phyloP scores from a whole-genome alignment of 2,329 filamentous ascomycete genomes.

The Purpureocillium lavendulum region DNA sequence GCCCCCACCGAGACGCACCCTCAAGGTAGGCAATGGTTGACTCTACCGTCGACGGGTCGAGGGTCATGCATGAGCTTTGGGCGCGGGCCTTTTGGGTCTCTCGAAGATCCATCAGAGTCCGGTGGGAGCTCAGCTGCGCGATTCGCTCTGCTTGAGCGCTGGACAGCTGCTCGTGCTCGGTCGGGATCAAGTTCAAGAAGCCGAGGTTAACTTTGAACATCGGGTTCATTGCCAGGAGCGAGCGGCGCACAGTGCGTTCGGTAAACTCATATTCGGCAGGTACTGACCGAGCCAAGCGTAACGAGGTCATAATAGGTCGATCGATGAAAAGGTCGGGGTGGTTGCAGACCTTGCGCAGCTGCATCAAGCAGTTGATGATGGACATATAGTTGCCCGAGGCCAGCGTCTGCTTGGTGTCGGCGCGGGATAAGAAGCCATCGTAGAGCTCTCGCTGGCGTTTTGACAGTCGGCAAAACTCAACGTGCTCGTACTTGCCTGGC shows the following conservation, averaged over 20 bases:
- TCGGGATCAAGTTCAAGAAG: conserved; percentile 72
- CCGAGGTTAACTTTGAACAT: conserved; percentile 61
- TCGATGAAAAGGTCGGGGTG: conserved; percentile 96
- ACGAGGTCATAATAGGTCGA: conserved; percentile 91
- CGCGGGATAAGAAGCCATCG: conserved; percentile 87
- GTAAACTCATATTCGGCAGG: conserved; percentile 65
- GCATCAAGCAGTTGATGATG: conserved; percentile 98
- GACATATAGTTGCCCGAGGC: conserved; percentile 92
- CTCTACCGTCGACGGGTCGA: conserved; percentile 59
- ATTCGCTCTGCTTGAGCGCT: conserved; percentile 43
- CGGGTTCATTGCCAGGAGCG: conserved; percentile 52
- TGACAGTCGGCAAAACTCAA: conserved; percentile 89
- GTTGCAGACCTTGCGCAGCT: conserved; percentile 94
- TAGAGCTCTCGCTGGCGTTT: conserved; percentile 94
- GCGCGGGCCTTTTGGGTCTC: conserved; percentile 60
- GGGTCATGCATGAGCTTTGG: conserved; percentile 42
- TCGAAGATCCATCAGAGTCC: conserved; percentile 59
- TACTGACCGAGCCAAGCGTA: conserved; percentile 79
- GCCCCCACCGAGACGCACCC: conserved; percentile 57
- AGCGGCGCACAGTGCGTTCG: conserved; percentile 60
- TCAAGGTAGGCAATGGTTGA: conserved; percentile 68
- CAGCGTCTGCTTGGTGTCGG: conserved; percentile 81
- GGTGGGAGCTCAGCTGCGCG: conserved; percentile 61
- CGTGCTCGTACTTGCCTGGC: conserved; percentile 95
- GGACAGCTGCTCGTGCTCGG: conserved; percentile 60